Evolutionary conservation across 192 early-diverging fungal genomes (phyloP).

Genomic region (Backusella luteola): DNA sequence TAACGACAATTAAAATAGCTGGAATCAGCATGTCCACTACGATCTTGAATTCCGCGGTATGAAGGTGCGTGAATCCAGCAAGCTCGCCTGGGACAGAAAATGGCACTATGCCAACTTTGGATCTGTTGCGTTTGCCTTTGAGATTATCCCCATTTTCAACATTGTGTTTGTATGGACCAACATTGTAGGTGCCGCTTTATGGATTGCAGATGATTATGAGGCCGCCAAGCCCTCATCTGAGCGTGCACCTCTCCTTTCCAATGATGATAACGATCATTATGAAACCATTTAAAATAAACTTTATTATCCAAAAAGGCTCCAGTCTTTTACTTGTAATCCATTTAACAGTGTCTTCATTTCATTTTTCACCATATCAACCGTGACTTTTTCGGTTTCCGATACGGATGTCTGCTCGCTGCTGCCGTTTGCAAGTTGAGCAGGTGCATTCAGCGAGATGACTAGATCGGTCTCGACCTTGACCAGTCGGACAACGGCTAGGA

Average conservation of each 20-base stretch:
- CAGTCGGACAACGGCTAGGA: slow-evolving; percentile 72
- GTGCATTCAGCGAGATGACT: slow-evolving; percentile 75
- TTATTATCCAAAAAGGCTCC: slow-evolving; percentile 53
- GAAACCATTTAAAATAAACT: slow-evolving; percentile 3
- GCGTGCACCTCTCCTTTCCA: neutral
- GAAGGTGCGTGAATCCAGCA: slow-evolving; percentile 32
- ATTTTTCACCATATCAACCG: slow-evolving; percentile 36
- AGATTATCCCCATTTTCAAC: slow-evolving; percentile 60
- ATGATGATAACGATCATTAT: neutral
- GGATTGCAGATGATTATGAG: slow-evolving; percentile 57
- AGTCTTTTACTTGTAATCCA: slow-evolving; percentile 49
- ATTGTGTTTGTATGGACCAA: slow-evolving; percentile 68
- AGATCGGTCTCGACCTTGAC: slow-evolving; percentile 70
- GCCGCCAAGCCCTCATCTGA: neutral
- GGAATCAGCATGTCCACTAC: slow-evolving; percentile 46
- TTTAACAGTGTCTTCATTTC: slow-evolving; percentile 46
- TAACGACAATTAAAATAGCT: slow-evolving; percentile 15
- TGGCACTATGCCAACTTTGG: slow-evolving; percentile 38
- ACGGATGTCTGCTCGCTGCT: slow-evolving; percentile 46
- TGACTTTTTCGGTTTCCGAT: slow-evolving; percentile 11
- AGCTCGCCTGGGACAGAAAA: slow-evolving; percentile 35
- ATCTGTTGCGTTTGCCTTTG: slow-evolving; percentile 50
- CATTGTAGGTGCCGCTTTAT: slow-evolving; percentile 61
- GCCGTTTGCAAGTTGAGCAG: slow-evolving; percentile 47
- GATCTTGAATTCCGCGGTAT: slow-evolving; percentile 47